Conservation (phyloP, 2,329 filamentous ascomycete species). For the Verticillium nubilum region DNA sequence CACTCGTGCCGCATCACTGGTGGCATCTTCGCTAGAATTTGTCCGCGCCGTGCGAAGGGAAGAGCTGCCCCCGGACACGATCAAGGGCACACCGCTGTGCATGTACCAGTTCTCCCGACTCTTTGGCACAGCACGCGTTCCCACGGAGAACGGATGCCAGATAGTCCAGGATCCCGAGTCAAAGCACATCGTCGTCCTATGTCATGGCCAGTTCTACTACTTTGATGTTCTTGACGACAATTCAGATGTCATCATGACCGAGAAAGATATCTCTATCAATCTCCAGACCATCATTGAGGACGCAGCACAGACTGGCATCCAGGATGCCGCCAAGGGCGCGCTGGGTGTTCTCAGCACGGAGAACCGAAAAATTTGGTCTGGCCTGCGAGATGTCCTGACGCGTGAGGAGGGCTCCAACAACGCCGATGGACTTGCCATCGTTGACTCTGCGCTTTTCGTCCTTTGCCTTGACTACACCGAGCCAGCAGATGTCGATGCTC, state of each 20-base stretch:
- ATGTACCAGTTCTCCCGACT: slow-evolving; percentile 98
- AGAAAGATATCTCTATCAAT: slow-evolving; percentile 88
- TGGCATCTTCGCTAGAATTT: slow-evolving; percentile 85
- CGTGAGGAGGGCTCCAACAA: slow-evolving; percentile 88
- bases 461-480: slow-evolving; percentile 92
- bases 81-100: slow-evolving; percentile 80
- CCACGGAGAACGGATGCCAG: slow-evolving; percentile 89
- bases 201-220: slow-evolving; percentile 97
- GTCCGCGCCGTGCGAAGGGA: slow-evolving; percentile 89
- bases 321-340: slow-evolving; percentile 92
- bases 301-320: slow-evolving; percentile 80
- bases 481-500: slow-evolving; percentile 69
- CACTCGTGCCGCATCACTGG: slow-evolving; percentile 85
- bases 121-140: slow-evolving; percentile 91
- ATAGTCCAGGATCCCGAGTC: slow-evolving; percentile 93
- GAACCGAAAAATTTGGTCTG: slow-evolving; percentile 94
- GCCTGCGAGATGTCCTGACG: slow-evolving; percentile 80
- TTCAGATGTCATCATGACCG: slow-evolving; percentile 93
- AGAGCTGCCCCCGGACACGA: slow-evolving; percentile 82
- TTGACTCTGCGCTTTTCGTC: slow-evolving; percentile 89
- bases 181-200: slow-evolving; percentile 89
- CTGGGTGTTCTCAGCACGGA: slow-evolving; percentile 92
- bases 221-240: slow-evolving; percentile 96
- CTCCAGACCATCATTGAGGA: slow-evolving; percentile 89
- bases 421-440: slow-evolving; percentile 89